Base-by-base conservation (phyloP, 1,139 yeast species). In the Yamadazyma atlantica region DNA sequence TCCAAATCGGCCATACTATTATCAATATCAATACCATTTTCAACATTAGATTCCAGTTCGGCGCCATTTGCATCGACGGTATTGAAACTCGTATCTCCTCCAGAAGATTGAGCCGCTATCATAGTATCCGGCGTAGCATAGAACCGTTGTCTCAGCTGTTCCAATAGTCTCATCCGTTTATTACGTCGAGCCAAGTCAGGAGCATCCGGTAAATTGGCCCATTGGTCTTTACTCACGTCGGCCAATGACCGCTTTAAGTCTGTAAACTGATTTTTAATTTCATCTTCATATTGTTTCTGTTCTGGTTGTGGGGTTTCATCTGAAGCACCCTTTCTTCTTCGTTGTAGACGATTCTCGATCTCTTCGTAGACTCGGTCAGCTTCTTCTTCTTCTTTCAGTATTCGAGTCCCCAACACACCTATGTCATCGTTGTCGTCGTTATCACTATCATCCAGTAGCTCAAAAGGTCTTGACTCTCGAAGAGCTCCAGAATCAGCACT, bases 81-180 rank as follows among this genome's bases (percentile, higher is more conserved):
- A 13, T 26, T 15, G 10, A 23, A 47, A 12, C 32, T 51, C 46
- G 39, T 24, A 3, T 43, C 44, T 3, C 39, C 37, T 4, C 41
- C 48, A 0, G 39, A 27, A 29, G 44, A 9, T 12, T 37, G 36
- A 0, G 36, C 23, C 2, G 69, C 61, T 3, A 80, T 51, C 2
- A 88, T 63, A 3, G 79, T 58, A 55, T 92, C 97, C 0, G 97
- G 95, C 4, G 85, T 87, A 11, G 96, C 88, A 56, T 88, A 90
- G 29, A 76, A 77, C 40, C 96, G 63, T 48, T 81, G 82, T 41
- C 78, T 79, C 53, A 69, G 76, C 51, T 82, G 85, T 35, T 78
- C 76, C 39, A 82, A 71, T 33, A 80, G 59, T 35, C 96, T 65
- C 36, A 75, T 65, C 39, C 97, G 66, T 51, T 89, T 88, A 57